Percentiles rank a stretch among this genome's conserved stretches.
Conservation (phyloP, 1,139 yeast species). For the Lodderomyces elongisporus region DNA sequence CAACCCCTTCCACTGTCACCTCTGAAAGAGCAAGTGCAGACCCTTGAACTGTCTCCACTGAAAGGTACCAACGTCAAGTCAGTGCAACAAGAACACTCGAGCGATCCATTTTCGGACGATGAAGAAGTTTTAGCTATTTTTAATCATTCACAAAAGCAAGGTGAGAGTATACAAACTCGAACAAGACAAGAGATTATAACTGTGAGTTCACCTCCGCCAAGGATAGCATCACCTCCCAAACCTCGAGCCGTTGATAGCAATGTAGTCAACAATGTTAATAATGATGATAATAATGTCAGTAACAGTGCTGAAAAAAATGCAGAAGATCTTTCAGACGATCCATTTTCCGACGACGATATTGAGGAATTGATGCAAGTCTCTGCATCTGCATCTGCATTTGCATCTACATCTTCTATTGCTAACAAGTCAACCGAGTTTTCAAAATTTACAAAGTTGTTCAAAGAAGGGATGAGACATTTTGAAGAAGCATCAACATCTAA, state of each 20-base stretch:
- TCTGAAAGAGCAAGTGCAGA: too few species aligned
- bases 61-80: too few species aligned
- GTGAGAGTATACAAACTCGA: background rate
- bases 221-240: too few species aligned
- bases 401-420: too few species aligned
- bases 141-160: background rate
- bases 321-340: conserved; percentile 19
- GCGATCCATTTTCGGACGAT: conserved; percentile 35
- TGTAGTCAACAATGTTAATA: too few species aligned
- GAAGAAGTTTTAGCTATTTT: conserved; percentile 22
- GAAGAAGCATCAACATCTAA: conserved; percentile 16
- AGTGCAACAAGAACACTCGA: conserved; percentile 7
- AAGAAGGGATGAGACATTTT: conserved; percentile 22
- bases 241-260: too few species aligned
- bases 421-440: background rate
- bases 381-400: too few species aligned
- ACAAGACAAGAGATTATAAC: background rate
- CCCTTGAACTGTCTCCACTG: conserved; percentile 7
- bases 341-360: conserved; percentile 28
- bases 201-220: background rate
- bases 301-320: background rate
- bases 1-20: conserved; percentile 8
- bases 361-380: conserved; percentile 5
- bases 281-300: too few species aligned
- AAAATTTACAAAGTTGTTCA: conserved; percentile 16